These are phyloP conservation scores for Stenocarpella maydis DNA, from an alignment of 2,329 filamentous ascomycete species.

Conservation along the genomic window DNA sequence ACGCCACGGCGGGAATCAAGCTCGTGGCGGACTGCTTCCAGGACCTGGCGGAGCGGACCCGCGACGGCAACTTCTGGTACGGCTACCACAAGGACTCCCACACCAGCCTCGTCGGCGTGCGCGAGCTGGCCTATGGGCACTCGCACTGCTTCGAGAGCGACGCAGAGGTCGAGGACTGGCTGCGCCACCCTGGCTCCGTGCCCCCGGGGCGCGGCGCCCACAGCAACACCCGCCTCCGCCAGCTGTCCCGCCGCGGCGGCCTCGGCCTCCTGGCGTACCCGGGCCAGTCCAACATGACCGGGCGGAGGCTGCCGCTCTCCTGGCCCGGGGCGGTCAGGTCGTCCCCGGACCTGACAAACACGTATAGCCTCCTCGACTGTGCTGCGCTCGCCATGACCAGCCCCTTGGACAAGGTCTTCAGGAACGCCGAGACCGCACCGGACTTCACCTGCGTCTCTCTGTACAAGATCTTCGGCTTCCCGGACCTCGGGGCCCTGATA, in stretches of 20 bases:
- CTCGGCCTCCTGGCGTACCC: slow-evolving; percentile 67
- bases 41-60: slow-evolving; percentile 58
- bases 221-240: slow-evolving; percentile 37
- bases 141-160: slow-evolving; percentile 68
- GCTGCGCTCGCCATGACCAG: slow-evolving; percentile 71
- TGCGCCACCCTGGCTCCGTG: slow-evolving; percentile 39
- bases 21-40: slow-evolving; percentile 69
- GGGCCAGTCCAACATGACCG: slow-evolving; percentile 76
- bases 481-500: slow-evolving; percentile 69
- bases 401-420: slow-evolving; percentile 60
- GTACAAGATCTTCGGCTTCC: slow-evolving; percentile 74
- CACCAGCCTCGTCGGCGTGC: slow-evolving; percentile 73
- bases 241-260: slow-evolving; percentile 38
- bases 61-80: slow-evolving; percentile 60
- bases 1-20: slow-evolving; percentile 91
- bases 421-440: slow-evolving; percentile 58
- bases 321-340: slow-evolving; percentile 57
- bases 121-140: slow-evolving; percentile 67
- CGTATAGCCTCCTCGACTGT: slow-evolving; percentile 67
- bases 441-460: slow-evolving; percentile 69
- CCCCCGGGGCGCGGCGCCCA: slow-evolving; percentile 36
- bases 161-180: slow-evolving; percentile 55
- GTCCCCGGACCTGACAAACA: slow-evolving; percentile 46
- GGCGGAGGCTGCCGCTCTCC: slow-evolving; percentile 64
- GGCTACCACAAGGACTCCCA: slow-evolving; percentile 69